A percentile compares a stretch with the other conserved stretches of the same genome.
These are phyloP conservation scores for Lenzites betulinus DNA, from an alignment of 768 basidiomycete species.

Conservation along the genomic window DNA sequence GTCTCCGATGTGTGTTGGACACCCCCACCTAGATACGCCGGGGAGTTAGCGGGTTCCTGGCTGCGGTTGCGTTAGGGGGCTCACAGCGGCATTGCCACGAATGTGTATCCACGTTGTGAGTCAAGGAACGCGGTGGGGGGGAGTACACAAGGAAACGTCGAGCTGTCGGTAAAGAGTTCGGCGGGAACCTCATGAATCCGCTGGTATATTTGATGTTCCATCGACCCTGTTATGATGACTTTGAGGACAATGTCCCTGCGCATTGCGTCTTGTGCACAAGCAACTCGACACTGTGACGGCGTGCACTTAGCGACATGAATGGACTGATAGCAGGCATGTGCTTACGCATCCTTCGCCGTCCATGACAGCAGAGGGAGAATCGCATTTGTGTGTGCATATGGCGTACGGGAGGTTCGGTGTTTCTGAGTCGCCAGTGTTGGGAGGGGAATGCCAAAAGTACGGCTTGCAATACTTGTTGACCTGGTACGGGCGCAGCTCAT, in stretches of 20 bases:
- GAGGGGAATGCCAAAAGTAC: background rate
- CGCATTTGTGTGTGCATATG: too few relatives aligned
- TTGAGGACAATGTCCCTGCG: background rate
- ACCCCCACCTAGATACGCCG: background rate
- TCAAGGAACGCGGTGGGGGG: background rate
- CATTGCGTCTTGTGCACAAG: too few relatives aligned
- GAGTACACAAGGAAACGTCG: background rate
- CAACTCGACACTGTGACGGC: too few relatives aligned
- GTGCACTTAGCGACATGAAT: too few relatives aligned
- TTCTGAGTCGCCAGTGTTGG: background rate
- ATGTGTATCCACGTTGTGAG: background rate
- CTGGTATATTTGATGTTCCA: background rate
- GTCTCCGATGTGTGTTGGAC: background rate
- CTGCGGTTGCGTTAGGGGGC: background rate
- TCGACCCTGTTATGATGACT: background rate
- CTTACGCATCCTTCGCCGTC: too few relatives aligned
- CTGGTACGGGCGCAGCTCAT: background rate
- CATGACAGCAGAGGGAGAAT: too few relatives aligned
- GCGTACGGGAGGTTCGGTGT: background rate
- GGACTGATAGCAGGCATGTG: too few relatives aligned
- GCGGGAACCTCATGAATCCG: background rate
- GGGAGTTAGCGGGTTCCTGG: too few relatives aligned
- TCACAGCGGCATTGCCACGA: conserved; percentile 1
- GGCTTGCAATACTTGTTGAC: background rate
- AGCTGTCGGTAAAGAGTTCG: background rate